Base-by-base conservation (phyloP, 176 grass and related monocot genomes). In the Otatea glauca region DNA sequence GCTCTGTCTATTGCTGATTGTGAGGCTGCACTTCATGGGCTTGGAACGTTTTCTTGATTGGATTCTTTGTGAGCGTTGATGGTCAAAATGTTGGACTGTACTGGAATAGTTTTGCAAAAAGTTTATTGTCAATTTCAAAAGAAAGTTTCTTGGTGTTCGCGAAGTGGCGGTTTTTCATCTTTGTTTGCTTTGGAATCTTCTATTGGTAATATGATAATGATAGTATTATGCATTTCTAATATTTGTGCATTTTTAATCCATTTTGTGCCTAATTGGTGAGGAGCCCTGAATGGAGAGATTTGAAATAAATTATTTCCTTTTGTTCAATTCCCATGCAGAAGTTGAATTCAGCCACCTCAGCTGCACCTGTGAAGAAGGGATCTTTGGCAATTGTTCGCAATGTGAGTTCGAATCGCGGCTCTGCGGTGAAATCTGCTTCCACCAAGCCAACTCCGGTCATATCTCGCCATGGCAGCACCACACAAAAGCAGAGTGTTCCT, bases 361-460 rank as follows among this genome's bases (percentile, higher is more conserved):
- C 58, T 83, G 90, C 83, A 60, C 81, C 74, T 58, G 25, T 74
- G 25, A 92, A 92, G 70, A 94, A 92, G 76, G 75, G 64, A 81
- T 70, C 93, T 51, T 56, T 85, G 48, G 63, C 75, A 68, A 81
- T 83, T 45, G 64, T 23, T 65, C 88, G 50, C 37, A 70, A 62
- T 89, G 74, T 2, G 59, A 84, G 43, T 32, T 64, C 25, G 23
- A 60, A 39, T 45, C 38, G 56, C 5, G 86, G 65, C 45, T 86
- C 90, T 58, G 47, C 68, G 27, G 41, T 59, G n/a, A 80, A 84
- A 75, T 78, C 86, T 5, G 74, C 88, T 88, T 53, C 72, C 58
- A 41, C 78, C 55, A 92, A 81, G 80, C 69, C 90, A 54, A 75
- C 85, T 84, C 85, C 18, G 34, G 41, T 45, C 17, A 14, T 49